Evolutionary conservation across 2,329 filamentous ascomycete genomes (phyloP).

Genomic region (Neofusicoccum cordaticola): DNA sequence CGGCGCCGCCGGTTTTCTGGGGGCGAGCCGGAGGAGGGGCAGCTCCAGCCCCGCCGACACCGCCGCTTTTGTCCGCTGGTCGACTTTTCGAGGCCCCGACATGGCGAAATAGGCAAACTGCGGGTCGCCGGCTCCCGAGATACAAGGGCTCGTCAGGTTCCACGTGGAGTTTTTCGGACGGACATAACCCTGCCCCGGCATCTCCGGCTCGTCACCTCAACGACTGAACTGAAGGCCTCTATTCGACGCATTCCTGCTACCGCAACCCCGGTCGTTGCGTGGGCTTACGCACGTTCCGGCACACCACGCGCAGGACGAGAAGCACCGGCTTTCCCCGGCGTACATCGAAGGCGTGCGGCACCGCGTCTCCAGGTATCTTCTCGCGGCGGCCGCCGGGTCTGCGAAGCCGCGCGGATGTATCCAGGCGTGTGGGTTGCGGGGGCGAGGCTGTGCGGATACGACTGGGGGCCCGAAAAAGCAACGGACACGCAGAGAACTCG

Average conservation of each 20-base stretch:
- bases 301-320: not conserved
- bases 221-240: not conserved
- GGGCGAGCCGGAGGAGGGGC: not conserved
- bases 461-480: not conserved
- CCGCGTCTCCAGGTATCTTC: not conserved
- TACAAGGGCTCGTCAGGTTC: conserved; percentile 10
- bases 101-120: not conserved
- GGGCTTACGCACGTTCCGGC: conserved; percentile 10
- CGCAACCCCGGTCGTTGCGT: not conserved
- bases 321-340: not conserved
- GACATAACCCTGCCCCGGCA: conserved; percentile 10
- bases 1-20: not conserved
- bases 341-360: not conserved
- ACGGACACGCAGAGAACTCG: not conserved
- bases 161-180: conserved; percentile 14
- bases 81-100: not conserved
- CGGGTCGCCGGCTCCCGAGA: not conserved
- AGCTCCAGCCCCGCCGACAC: not conserved
- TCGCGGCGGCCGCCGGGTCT: not conserved
- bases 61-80: not conserved
- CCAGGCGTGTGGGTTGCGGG: not conserved
- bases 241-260: conserved; percentile 11
- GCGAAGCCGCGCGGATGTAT: not conserved
- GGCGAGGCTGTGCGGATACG: not conserved
- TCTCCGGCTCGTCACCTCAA: conserved; percentile 10